A percentile compares a stretch with the other conserved stretches of the same genome.
Evolutionary conservation across 257 asterid genomes (phyloP).

Genomic region (Orobanche coerulescens): DNA sequence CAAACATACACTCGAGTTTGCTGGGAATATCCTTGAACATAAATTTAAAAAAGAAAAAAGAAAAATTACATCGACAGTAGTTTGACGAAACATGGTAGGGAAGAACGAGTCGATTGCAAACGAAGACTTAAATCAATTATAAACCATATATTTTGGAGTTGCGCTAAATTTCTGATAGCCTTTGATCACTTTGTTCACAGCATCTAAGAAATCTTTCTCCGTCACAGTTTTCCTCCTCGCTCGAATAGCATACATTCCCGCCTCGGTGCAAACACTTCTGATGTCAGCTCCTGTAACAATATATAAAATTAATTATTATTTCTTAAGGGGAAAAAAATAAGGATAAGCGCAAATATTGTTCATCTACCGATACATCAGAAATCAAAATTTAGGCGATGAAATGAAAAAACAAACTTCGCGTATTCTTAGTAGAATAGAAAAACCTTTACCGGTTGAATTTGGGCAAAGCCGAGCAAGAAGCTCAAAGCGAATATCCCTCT

Average conservation of each 20-base stretch:
- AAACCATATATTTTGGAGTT: constrained; percentile 65
- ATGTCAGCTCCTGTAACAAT: constrained; percentile 62
- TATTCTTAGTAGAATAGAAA: background rate
- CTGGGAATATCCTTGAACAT: background rate
- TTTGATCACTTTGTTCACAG: constrained; percentile 63
- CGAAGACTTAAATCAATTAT: constrained; percentile 28
- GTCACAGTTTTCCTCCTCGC: constrained; percentile 69
- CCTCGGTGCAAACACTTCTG: constrained; percentile 66
- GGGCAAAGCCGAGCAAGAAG: constrained; percentile 97
- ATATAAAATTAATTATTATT: no score
- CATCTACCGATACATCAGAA: background rate
- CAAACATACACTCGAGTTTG: background rate
- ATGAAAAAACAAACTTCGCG: background rate
- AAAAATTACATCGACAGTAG: background rate
- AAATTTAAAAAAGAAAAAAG: background rate
- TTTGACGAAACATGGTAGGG: background rate
- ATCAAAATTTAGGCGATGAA: background rate
- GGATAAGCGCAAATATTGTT: no score
- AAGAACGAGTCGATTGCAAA: background rate
- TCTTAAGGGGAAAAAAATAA: no score
- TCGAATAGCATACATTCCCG: constrained; percentile 61
- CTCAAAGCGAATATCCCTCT: constrained; percentile 72
- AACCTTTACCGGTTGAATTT: constrained; percentile 50
- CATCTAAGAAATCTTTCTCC: constrained; percentile 65
- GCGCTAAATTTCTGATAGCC: constrained; percentile 70